Base-by-base conservation (phyloP, 1,139 yeast genomes). In the Magnusiomyces ingens region DNA sequence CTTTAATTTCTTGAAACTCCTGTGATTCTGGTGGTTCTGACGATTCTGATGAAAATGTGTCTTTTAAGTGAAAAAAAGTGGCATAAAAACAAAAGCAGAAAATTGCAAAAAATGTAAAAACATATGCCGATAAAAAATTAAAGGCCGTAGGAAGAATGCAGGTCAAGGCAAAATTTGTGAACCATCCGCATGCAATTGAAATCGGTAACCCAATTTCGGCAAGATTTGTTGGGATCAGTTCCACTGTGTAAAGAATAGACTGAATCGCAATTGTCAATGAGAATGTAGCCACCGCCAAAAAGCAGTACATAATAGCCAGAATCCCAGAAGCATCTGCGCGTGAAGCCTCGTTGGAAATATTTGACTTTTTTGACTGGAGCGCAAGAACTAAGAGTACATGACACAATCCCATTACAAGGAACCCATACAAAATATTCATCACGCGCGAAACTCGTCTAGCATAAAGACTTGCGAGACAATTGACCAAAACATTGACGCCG, bases 111-210 rank as follows among this genome's bases (percentile, higher is more conserved):
- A 80, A 80, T 0, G 77, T 68, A 59, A 75, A 77, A 66, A 46
- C 49, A 36, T 46, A 46, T 3, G 74, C 72, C 45, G 73, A 73
- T 11, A 77, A 58, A 11, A 60, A 43, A 37, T 68, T 65, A 54
- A 81, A 67, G 41, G 75, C 57, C 0, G 70, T 50, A 0, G 86
- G 85, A 8, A 64, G 59, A 3, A 52, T 19, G 18, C 60, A 54
- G 2, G 70, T 60, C 18, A 66, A 42, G 1, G 55, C 51, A 22
- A 78, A 76, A 58, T 75, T 78, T 36, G 74, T 61, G 0, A 74
- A 60, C 85, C 85, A 82, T 1, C 83, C 79, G 2, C 72, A 64
- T 36, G 78, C 70, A 71, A 81, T 74, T 49, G 84, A 78, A 2
- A 81, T 58, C 0, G 85, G 75, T 35, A 78, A 70, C 0, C 84